phyloP scores from a whole-genome alignment of 2,329 filamentous ascomycete species.

The Phaeosphaeria sp. region DNA sequence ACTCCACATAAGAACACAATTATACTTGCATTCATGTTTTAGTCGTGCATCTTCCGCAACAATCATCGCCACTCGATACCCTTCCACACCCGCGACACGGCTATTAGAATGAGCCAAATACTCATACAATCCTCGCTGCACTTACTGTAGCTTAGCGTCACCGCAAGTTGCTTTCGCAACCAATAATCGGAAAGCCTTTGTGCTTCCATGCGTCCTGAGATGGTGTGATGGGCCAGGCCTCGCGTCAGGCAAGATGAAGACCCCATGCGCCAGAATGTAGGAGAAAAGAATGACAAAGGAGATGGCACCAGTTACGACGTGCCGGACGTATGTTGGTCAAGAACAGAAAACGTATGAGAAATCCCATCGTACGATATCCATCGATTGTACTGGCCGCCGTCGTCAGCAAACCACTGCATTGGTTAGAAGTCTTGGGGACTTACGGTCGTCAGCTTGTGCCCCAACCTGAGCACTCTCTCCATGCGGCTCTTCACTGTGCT shows the following conservation, averaged over 20 bases:
- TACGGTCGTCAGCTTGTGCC: slow-evolving; percentile 52
- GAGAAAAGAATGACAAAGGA: background rate
- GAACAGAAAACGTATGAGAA: slow-evolving; percentile 36
- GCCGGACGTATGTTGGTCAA: slow-evolving; percentile 2
- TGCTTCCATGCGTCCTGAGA: too few relatives aligned
- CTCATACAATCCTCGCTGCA: too few relatives aligned
- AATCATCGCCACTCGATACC: too few relatives aligned
- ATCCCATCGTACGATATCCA: slow-evolving; percentile 39
- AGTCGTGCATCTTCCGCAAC: background rate
- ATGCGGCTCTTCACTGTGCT: slow-evolving; percentile 65
- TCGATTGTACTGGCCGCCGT: slow-evolving; percentile 24
- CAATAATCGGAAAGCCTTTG: too few relatives aligned
- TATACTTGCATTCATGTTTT: too few relatives aligned
- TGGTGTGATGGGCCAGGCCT: too few relatives aligned
- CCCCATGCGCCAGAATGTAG: too few relatives aligned
- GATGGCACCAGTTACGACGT: background rate
- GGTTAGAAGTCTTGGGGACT: slow-evolving; percentile 11
- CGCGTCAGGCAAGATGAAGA: too few relatives aligned
- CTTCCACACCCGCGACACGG: background rate
- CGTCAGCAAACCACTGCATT: slow-evolving; percentile 13
- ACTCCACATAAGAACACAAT: too few relatives aligned
- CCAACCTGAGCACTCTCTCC: slow-evolving; percentile 67
- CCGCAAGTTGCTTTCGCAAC: too few relatives aligned
- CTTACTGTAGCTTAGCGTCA: too few relatives aligned
- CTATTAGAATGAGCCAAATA: too few relatives aligned